Evolutionary conservation across 208 protist genomes (phyloP).

Genomic region (Acanthamoeba triangularis): DNA sequence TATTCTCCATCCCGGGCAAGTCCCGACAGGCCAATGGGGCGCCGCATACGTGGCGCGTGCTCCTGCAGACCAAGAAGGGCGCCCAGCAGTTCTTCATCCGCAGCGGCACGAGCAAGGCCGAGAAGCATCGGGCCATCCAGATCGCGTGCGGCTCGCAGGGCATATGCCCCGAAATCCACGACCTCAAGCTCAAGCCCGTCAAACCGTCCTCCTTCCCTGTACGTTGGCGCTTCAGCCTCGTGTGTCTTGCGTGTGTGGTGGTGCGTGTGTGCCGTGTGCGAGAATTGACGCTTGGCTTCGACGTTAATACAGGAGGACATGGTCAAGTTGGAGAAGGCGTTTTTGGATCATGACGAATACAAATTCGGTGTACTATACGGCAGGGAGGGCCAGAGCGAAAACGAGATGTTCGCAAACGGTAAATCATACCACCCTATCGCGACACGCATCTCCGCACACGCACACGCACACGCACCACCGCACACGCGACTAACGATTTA

Average conservation of each 20-base stretch:
- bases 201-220: constrained; percentile 1
- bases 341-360: constrained; percentile 54
- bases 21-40: not conserved
- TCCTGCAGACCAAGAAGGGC: constrained; percentile 18
- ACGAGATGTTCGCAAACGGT: constrained; percentile 78
- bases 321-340: constrained; percentile 58
- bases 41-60: not conserved
- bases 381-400: constrained; percentile 64
- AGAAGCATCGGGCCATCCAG: not conserved
- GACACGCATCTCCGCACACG: not conserved
- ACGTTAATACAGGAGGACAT: constrained; percentile 3
- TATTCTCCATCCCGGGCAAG: not conserved
- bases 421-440: not conserved
- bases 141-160: constrained; percentile 32
- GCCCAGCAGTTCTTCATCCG: constrained; percentile 46
- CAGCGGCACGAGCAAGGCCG: constrained; percentile 37
- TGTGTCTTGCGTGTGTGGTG: not conserved
- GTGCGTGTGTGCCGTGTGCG: not conserved
- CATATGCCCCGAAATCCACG: constrained; percentile 5
- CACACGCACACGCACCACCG: not conserved
- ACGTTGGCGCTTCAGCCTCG: not conserved
- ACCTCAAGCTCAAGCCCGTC: constrained; percentile 34
- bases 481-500: not conserved
- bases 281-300: no score
- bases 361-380: constrained; percentile 76